These are phyloP conservation scores for Aurantiochytrium sp. DNA, from an alignment of 108 stramenopile genomes.

Conservation along the genomic window DNA sequence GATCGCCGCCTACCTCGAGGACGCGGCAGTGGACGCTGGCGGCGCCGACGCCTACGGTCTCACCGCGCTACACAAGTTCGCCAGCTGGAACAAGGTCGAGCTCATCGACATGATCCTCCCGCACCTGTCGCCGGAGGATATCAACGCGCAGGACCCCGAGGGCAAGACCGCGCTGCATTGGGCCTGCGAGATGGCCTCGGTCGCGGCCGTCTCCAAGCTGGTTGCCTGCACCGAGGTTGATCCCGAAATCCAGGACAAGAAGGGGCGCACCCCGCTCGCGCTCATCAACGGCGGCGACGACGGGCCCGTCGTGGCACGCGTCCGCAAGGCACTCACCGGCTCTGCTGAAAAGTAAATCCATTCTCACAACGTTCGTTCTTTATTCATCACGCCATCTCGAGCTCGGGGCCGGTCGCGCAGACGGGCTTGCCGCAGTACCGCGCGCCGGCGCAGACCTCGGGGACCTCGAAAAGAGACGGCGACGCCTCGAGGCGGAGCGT, in stretches of 20 bases:
- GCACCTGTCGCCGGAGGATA: slow-evolving; percentile 14
- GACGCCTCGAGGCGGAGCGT: not conserved
- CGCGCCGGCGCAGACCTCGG: not conserved
- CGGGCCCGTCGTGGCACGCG: not conserved
- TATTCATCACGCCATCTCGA: not conserved
- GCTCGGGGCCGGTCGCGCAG: not conserved
- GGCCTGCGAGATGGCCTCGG: slow-evolving; percentile 44
- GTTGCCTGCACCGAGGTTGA: slow-evolving; percentile 2
- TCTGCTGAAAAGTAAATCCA: not conserved
- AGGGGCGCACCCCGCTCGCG: slow-evolving; percentile 33
- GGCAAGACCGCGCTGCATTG: slow-evolving; percentile 45
- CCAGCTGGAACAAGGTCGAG: slow-evolving; percentile 44
- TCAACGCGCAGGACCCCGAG: not conserved
- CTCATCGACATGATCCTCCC: slow-evolving; percentile 36
- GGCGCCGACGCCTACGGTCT: slow-evolving; percentile 41
- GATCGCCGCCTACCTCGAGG: not conserved
- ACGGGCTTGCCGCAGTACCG: not conserved
- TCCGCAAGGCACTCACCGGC: slow-evolving; percentile 14
- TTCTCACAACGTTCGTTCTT: not conserved
- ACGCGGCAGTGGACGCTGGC: slow-evolving; percentile 24
- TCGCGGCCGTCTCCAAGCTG: slow-evolving; percentile 30
- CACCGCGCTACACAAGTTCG: slow-evolving; percentile 47
- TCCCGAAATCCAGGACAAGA: slow-evolving; percentile 20
- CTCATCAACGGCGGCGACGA: not conserved
- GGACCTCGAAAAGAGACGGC: not conserved